phyloP scores from a whole-genome alignment of 2,329 filamentous ascomycete species.

The Paracoccidioides brasiliensis region DNA sequence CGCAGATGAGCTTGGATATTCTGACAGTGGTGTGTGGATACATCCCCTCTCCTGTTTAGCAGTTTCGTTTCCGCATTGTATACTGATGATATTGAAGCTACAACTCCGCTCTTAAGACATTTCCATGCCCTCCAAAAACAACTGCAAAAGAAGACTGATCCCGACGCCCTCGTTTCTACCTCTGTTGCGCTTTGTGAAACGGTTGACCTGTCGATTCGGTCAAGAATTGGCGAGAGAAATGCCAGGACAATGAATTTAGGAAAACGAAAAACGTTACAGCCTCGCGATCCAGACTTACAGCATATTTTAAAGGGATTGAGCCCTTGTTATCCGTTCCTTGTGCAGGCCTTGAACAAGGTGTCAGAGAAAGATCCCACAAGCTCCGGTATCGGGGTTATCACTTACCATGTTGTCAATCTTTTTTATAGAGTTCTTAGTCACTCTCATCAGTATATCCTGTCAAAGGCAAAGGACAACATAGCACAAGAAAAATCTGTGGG shows the following conservation, averaged over 20 bases:
- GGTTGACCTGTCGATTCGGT: conserved; percentile 15
- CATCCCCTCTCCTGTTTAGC: neutral
- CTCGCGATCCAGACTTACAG: conserved; percentile 10
- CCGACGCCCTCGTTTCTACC: conserved; percentile 13
- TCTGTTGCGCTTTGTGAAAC: conserved; percentile 19
- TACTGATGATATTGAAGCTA: conserved; percentile 11
- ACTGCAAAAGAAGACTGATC: conserved; percentile 19
- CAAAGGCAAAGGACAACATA: conserved; percentile 6
- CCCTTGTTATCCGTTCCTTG: conserved; percentile 16
- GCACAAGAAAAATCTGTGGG: conserved; percentile 1
- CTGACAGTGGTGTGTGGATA: conserved; percentile 12
- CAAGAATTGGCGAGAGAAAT: conserved; percentile 5
- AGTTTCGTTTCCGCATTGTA: neutral
- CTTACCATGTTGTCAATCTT: conserved; percentile 23
- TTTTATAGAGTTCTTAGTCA: conserved; percentile 20
- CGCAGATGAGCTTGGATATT: conserved; percentile 3
- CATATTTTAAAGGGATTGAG: conserved; percentile 15
- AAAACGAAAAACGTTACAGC: conserved; percentile 3
- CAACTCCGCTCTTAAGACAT: conserved; percentile 22
- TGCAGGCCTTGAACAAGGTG: conserved; percentile 19
- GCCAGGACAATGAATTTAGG: conserved; percentile 5
- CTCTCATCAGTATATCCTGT: conserved; percentile 17
- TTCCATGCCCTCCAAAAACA: conserved; percentile 22
- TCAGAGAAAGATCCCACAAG: conserved; percentile 8
- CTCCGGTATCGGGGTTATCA: conserved; percentile 14